phyloP scores from a whole-genome alignment of 768 basidiomycete genomes.

The Macrolepiota dolichaula region DNA sequence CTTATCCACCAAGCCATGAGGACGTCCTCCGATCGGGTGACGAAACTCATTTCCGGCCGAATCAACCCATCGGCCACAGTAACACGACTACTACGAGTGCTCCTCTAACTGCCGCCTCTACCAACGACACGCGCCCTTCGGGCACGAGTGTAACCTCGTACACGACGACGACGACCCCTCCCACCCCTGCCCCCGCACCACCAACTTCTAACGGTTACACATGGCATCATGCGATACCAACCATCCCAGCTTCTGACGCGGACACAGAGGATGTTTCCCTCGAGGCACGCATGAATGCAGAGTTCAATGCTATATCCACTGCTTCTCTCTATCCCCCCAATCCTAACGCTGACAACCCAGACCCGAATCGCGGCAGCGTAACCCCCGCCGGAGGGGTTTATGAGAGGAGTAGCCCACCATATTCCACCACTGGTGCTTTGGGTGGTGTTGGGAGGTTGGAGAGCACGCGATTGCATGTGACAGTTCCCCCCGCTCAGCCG shows the following conservation, averaged over 20 bases:
- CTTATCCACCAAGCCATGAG: background rate
- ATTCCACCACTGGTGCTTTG: background rate
- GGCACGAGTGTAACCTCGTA: background rate
- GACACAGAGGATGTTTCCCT: constrained; percentile 15
- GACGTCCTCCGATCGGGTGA: constrained; percentile 5
- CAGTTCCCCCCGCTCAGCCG: background rate
- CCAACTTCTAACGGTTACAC: background rate
- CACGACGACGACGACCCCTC: background rate
- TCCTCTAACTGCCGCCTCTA: background rate
- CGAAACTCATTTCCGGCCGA: constrained; percentile 4
- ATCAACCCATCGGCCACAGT: background rate
- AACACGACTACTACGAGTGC: background rate
- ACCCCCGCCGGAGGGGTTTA: background rate
- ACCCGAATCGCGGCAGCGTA: background rate
- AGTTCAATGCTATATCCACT: constrained; percentile 37
- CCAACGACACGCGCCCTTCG: background rate
- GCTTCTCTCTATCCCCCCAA: constrained; percentile 24
- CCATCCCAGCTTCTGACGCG: constrained; percentile 23
- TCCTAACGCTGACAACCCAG: constrained; percentile 5
- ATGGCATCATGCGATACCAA: constrained; percentile 10
- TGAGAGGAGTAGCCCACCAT: constrained; percentile 4
- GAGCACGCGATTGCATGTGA: background rate
- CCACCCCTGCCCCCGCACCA: background rate
- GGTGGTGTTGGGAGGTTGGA: background rate
- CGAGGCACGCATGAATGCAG: constrained; percentile 40